Percentiles rank a stretch among this genome's conserved stretches.
Evolutionary conservation across 225 moss, liverwort and hornwort genomes (phyloP).

Genomic region (Ulota crispa): DNA sequence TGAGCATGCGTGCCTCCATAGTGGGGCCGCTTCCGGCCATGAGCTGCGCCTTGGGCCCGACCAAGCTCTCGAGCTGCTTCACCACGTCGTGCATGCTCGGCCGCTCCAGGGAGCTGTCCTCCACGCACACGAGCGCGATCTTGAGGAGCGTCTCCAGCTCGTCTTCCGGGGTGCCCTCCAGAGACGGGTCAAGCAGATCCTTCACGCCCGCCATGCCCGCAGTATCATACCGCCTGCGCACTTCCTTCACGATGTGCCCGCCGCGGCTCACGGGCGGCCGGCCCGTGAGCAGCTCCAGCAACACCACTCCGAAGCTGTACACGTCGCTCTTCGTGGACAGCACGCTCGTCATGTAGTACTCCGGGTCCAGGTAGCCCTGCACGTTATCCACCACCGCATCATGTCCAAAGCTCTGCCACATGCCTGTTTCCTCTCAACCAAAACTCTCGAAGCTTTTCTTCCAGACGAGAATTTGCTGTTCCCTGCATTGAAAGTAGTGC

Average conservation of each 20-base stretch:
- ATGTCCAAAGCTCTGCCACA: background rate
- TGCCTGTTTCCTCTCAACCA: no score
- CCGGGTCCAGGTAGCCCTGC: conserved; percentile 90
- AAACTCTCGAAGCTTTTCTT: no score
- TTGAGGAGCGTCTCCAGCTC: conserved; percentile 51
- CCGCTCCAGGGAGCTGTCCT: conserved; percentile 52
- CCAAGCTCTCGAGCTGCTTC: conserved; percentile 65
- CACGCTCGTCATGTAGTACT: conserved; percentile 74
- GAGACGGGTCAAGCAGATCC: conserved; percentile 52
- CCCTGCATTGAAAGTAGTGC: no score
- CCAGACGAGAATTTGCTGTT: no score
- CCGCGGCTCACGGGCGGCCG: conserved; percentile 47
- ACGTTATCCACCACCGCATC: background rate
- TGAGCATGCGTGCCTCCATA: background rate
- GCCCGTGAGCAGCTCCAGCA: conserved; percentile 66
- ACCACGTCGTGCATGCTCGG: conserved; percentile 71
- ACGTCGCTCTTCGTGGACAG: conserved; percentile 81
- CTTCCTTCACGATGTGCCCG: conserved; percentile 59
- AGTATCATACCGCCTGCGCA: conserved; percentile 42
- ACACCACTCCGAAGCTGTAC: conserved; percentile 87
- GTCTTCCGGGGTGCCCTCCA: conserved; percentile 23
- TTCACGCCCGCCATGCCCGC: conserved; percentile 40
- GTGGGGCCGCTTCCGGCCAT: background rate
- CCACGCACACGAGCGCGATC: conserved; percentile 69
- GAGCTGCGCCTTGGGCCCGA: conserved; percentile 43